Percentiles rank a stretch among this genome's conserved stretches.
Evolutionary conservation across 176 grass and related monocot species (phyloP).

Genomic region (Urochloa ruziziensis): DNA sequence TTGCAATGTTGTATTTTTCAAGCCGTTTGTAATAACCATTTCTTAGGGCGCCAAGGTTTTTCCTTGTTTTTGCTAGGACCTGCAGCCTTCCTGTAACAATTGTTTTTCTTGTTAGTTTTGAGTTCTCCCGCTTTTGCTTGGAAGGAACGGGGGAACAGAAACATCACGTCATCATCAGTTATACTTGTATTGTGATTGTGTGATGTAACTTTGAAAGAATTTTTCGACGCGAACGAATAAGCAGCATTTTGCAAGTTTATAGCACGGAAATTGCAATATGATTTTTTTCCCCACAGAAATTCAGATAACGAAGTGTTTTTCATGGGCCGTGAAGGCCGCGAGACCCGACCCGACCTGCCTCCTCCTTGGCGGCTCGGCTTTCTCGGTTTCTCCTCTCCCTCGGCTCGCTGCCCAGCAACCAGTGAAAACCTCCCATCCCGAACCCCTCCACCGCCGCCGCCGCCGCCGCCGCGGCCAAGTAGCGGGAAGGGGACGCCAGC

Average conservation of each 20-base stretch:
- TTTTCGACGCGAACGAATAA: not conserved
- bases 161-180: not conserved
- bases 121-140: not conserved
- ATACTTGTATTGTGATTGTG: not conserved
- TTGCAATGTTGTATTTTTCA: slow-evolving; percentile 31
- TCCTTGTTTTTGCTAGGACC: not conserved
- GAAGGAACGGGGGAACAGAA: not conserved
- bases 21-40: slow-evolving; percentile 33
- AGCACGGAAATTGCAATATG: not conserved
- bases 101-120: not conserved
- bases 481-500: not conserved
- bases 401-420: not conserved
- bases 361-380: not conserved
- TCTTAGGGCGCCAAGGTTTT: not conserved
- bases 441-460: not conserved
- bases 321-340: not conserved
- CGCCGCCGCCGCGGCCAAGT: not conserved
- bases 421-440: not conserved
- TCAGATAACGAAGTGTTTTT: not conserved
- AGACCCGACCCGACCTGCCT: not conserved
- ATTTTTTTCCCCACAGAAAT: not conserved
- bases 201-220: not conserved
- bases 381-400: not conserved
- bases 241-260: not conserved
- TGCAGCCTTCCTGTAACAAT: slow-evolving; percentile 9